Base-by-base conservation (phyloP, 192 early-diverging fungal genomes). In the Spizellomyces punctatus region DNA sequence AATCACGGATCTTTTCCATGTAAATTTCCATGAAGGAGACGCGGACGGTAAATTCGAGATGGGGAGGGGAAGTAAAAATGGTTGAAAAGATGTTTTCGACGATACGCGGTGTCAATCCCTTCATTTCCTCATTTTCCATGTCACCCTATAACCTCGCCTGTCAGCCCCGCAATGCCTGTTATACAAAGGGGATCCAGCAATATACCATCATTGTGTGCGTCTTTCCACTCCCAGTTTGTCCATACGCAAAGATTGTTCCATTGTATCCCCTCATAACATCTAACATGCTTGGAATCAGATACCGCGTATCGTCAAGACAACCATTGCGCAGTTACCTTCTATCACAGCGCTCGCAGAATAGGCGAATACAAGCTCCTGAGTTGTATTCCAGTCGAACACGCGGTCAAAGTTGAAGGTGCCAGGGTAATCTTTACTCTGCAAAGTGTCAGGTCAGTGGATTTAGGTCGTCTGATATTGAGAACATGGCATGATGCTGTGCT, bases 21-120 rank as follows among this genome's bases (percentile, higher is more conserved):
- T 99, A 99, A 72, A 99, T 98, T 88, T 99, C 98, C 96, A 99
- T 98, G 82, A 91, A 99, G n/a, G 95, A 97, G 5, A 95, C 92
- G 74, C 96, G 94, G 71, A 99, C 96, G 17, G 96, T 98, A 81
- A 98, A 99, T 82, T 98, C 96, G 72, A 98, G 85, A 48, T 91
- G 95, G 6, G 91, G 82, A 57, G 98, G 96, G 10, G 96, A 92
- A 19, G 88, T 90, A 81, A 92, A 81, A 75, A 99, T 99, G 58
- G 91, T 92, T 17, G 84, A 85, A 72, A 99, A 99, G 60, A 99
- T 93, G 75, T 89, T 91, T 76, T 97, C 95, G 36, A 98, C 92
- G 67, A 99, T 92, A 63, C 96, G 93, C 14, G 98, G 98, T 61
- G 96, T 98, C 52, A 99, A 90, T 80, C 98, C 98, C 83, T 92